Evolutionary conservation across 2,329 filamentous ascomycete genomes (phyloP).

Genomic region (Celoporthe dispersa): DNA sequence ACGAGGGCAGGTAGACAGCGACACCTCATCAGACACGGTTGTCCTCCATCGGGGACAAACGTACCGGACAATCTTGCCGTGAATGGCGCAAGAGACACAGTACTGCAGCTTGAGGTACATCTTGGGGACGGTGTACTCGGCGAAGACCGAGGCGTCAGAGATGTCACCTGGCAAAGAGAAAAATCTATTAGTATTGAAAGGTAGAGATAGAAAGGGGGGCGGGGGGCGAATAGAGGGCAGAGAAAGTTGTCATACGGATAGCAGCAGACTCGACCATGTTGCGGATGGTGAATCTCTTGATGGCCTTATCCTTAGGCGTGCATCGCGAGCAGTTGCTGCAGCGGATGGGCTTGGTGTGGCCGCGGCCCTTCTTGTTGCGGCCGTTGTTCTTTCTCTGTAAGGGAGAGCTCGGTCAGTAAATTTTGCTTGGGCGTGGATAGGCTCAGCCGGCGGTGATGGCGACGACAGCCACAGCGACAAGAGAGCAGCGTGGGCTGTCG

Average conservation of each 20-base stretch:
- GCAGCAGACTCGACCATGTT: constrained; percentile 99
- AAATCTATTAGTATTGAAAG: constrained; percentile 11
- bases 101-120: constrained; percentile 99
- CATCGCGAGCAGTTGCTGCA: constrained; percentile 77
- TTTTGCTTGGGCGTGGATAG: background rate
- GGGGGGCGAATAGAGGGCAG: background rate
- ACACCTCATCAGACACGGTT: constrained; percentile 48
- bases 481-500: background rate
- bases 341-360: constrained; percentile 99
- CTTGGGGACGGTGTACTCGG: constrained; percentile 99
- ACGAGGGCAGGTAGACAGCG: constrained; percentile 15
- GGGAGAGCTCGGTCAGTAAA: constrained; percentile 10
- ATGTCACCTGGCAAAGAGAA: constrained; percentile 82
- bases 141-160: constrained; percentile 98
- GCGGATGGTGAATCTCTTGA: constrained; percentile 99
- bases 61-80: constrained; percentile 99
- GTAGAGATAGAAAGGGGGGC: background rate
- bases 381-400: constrained; percentile 61
- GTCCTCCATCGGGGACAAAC: constrained; percentile 65
- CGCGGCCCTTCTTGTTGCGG: constrained; percentile 99
- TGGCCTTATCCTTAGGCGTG: constrained; percentile 99
- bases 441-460: background rate
- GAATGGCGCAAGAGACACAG: constrained; percentile 99
- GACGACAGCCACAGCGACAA: background rate
- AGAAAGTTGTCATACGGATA: constrained; percentile 79